These are phyloP conservation scores for Oryza nivara DNA, from an alignment of 176 grass and related monocot species.

Conservation along the genomic window DNA sequence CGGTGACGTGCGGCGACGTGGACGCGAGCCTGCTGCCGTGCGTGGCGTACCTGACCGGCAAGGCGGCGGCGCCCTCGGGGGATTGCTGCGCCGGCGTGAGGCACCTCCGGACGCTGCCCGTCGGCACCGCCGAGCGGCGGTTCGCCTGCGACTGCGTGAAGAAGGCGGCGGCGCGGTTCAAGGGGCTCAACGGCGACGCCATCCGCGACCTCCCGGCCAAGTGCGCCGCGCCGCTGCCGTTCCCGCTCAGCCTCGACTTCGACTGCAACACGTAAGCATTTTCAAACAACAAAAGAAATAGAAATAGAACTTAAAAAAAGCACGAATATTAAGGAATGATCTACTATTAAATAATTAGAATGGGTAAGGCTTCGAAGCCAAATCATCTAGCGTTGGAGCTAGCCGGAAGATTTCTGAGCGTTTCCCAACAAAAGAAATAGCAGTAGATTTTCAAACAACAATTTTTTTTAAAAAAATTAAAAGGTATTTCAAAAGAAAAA, in stretches of 20 bases:
- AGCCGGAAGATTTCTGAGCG: too few species aligned
- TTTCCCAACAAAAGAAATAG: too few species aligned
- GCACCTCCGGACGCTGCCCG: conserved; percentile 39
- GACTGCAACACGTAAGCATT: conserved; percentile 57
- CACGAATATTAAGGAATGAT: too few species aligned
- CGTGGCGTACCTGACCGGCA: conserved; percentile 58
- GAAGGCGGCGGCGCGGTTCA: conserved; percentile 37
- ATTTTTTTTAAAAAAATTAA: background rate
- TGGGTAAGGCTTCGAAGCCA: too few species aligned
- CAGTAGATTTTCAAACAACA: background rate
- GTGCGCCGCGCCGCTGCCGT: conserved; percentile 54
- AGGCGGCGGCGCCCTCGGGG: conserved; percentile 34
- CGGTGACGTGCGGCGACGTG: conserved; percentile 58
- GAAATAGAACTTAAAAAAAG: too few species aligned
- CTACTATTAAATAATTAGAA: too few species aligned
- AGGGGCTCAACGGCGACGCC: conserved; percentile 42
- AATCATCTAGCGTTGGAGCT: too few species aligned
- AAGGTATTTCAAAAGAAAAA: background rate
- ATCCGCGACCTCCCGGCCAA: conserved; percentile 39
- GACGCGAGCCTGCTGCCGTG: conserved; percentile 43
- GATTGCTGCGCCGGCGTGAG: conserved; percentile 59
- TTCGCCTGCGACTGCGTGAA: conserved; percentile 68
- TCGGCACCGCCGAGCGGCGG: conserved; percentile 46
- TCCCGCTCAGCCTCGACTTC: conserved; percentile 49
- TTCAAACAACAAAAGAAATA: background rate